Evolutionary conservation across 768 basidiomycete genomes (phyloP).

Genomic region (Megacollybia marginata): DNA sequence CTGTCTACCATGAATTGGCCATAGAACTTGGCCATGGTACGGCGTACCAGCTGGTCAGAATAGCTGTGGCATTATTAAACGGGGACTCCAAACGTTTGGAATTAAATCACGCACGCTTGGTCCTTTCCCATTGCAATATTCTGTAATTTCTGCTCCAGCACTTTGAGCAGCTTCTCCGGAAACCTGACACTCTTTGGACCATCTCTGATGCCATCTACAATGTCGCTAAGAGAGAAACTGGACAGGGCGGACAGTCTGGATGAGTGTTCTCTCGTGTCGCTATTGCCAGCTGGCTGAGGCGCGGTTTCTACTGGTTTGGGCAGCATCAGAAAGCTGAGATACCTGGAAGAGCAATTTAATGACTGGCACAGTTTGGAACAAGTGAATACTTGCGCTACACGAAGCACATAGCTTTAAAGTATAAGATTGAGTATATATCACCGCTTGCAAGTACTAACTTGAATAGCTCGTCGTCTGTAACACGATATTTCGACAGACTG

Average conservation of each 20-base stretch:
- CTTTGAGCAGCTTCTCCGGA: conserved; percentile 89
- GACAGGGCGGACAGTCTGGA: conserved; percentile 66
- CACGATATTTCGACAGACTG: conserved; percentile 67
- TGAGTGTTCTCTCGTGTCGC: conserved; percentile 57
- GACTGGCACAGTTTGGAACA: conserved; percentile 7
- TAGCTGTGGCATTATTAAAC: conserved; percentile 43
- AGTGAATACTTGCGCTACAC: conserved; percentile 64
- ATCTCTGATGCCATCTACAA: conserved; percentile 74
- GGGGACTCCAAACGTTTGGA: conserved; percentile 1
- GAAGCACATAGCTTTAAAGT: conserved; percentile 54
- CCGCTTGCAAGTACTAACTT: conserved; percentile 43
- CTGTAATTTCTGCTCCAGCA: conserved; percentile 83
- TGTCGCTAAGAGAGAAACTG: conserved; percentile 62
- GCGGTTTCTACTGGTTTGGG: conserved; percentile 41
- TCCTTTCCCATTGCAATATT: conserved; percentile 93
- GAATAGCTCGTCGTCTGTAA: conserved; percentile 82
- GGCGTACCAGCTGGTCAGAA: conserved; percentile 81
- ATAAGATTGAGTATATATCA: conserved; percentile 8
- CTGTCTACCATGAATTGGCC: conserved; percentile 79
- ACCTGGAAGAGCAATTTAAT: conserved; percentile 31
- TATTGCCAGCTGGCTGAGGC: conserved; percentile 23
- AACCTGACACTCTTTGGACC: conserved; percentile 85
- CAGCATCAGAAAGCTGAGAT: conserved; percentile 63
- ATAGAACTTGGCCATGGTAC: conserved; percentile 91
- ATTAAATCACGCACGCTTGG: conserved; percentile 53